Conservation (phyloP, 495 filamentous ascomycete species). For the Talaromyces borbonicus region DNA sequence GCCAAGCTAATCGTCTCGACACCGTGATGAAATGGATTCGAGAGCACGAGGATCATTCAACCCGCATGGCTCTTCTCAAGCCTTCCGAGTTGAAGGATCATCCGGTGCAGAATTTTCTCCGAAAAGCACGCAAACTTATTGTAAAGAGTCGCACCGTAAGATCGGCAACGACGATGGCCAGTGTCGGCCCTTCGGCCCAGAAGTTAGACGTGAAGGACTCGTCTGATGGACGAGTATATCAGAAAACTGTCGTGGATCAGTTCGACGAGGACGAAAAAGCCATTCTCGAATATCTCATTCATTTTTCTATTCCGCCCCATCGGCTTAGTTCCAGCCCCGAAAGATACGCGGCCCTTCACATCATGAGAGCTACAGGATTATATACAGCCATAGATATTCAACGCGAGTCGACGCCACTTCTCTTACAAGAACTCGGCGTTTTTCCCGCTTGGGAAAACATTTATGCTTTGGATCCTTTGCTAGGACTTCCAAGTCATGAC, state of each 20-base stretch:
- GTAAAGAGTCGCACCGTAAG: conserved; percentile 54
- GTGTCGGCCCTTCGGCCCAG: conserved; percentile 37
- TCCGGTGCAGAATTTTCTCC: conserved; percentile 48
- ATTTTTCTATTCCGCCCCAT: conserved; percentile 36
- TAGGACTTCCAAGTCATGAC: conserved; percentile 51
- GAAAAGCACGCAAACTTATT: conserved; percentile 56
- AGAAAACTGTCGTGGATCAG: conserved; percentile 24
- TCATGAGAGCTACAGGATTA: conserved; percentile 61
- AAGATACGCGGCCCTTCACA: conserved; percentile 53
- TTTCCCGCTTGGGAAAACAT: conserved; percentile 73
- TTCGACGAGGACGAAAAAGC: conserved; percentile 37
- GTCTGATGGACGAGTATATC: conserved; percentile 29
- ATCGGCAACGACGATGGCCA: conserved; percentile 46
- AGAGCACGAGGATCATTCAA: conserved; percentile 41
- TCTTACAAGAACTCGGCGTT: conserved; percentile 80
- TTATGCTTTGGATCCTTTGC: conserved; percentile 47
- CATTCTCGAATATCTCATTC: conserved; percentile 62
- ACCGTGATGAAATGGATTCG: conserved; percentile 48
- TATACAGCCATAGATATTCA: conserved; percentile 55
- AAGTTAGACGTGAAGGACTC: conserved; percentile 26
- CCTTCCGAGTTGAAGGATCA: conserved; percentile 16
- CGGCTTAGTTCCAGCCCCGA: conserved; percentile 46
- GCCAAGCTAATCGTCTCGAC: conserved; percentile 32
- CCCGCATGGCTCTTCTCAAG: conserved; percentile 19
- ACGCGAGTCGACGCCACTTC: conserved; percentile 48